A percentile compares a stretch with the other conserved stretches of the same genome.
Conservation (phyloP, 768 basidiomycete species). For the Brasilioporus rufonigricans region DNA sequence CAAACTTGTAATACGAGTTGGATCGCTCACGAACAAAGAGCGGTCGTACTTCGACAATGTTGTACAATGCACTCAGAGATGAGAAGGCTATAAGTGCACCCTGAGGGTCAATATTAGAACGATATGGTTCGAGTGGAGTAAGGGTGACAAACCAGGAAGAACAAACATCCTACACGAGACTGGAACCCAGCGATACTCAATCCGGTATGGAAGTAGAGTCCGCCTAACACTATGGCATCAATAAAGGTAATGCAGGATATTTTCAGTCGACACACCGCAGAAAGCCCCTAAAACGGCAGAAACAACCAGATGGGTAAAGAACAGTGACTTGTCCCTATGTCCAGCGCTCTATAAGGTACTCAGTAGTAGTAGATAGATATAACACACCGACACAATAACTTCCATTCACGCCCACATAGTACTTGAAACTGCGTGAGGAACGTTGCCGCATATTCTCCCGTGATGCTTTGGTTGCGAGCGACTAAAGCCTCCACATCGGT, state of each 20-base stretch:
- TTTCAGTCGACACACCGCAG: conserved; percentile 52
- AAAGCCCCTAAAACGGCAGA: conserved; percentile 80
- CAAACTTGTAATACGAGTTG: conserved; percentile 78
- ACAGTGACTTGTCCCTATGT: conserved; percentile 75
- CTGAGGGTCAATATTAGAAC: conserved; percentile 35
- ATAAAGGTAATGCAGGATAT: background rate
- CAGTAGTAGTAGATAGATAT: background rate
- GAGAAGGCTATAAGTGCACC: conserved; percentile 92
- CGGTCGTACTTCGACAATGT: conserved; percentile 77
- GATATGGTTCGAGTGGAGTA: background rate
- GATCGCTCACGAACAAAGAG: conserved; percentile 91
- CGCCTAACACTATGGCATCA: conserved; percentile 45
- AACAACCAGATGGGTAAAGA: conserved; percentile 73
- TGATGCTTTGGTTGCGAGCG: conserved; percentile 12
- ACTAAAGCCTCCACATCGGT: conserved; percentile 22
- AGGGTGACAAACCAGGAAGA: conserved; percentile 69
- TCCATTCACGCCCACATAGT: conserved; percentile 83
- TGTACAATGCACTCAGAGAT: conserved; percentile 85
- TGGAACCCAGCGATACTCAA: conserved; percentile 91
- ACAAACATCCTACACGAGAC: conserved; percentile 87
- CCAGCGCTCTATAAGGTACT: background rate
- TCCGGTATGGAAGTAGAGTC: conserved; percentile 80
- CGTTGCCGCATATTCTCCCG: conserved; percentile 59
- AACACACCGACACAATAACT: conserved; percentile 63
- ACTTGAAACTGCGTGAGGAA: conserved; percentile 89